phyloP scores from a whole-genome alignment of 2,329 filamentous ascomycete genomes.

The Ramularia endophylla region DNA sequence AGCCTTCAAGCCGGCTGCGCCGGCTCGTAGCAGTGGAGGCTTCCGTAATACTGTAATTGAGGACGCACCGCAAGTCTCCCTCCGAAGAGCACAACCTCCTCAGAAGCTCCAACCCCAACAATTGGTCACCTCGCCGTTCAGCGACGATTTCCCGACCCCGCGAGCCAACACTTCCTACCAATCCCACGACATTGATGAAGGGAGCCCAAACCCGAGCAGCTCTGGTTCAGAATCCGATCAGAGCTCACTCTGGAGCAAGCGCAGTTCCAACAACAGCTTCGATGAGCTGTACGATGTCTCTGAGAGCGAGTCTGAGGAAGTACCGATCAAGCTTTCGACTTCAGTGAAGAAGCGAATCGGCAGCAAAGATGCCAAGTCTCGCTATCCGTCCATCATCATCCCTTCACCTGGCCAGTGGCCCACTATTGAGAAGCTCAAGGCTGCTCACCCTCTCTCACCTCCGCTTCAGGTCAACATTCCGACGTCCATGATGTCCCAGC shows the following conservation, averaged over 20 bases:
- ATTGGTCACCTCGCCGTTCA: conserved; percentile 38
- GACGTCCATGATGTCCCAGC: conserved; percentile 57
- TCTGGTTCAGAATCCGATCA: conserved; percentile 40
- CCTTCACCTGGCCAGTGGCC: conserved; percentile 54
- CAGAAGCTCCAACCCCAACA: conserved; percentile 31
- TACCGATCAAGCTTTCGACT: conserved; percentile 48
- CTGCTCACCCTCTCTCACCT: conserved; percentile 38
- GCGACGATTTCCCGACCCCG: conserved; percentile 56
- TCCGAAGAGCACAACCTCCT: conserved; percentile 24
- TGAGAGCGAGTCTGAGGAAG: conserved; percentile 62
- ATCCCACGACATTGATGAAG: conserved; percentile 29
- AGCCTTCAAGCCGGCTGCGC: conserved; percentile 51
- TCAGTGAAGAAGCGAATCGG: conserved; percentile 41
- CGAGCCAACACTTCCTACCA: conserved; percentile 17
- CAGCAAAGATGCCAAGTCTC: conserved; percentile 30
- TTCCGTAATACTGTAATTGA: conserved; percentile 61
- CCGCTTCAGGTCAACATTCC: conserved; percentile 37
- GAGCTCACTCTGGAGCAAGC: conserved; percentile 51
- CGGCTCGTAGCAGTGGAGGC: conserved; percentile 46
- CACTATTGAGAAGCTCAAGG: conserved; percentile 49
- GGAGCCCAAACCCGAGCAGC: conserved; percentile 54
- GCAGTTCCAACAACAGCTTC: conserved; percentile 66
- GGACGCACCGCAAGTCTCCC: conserved; percentile 41
- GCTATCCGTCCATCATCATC: conserved; percentile 55
- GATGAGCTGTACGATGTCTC: conserved; percentile 85